Conservation (phyloP, 305 asterid genomes). For the Caryopteris hybrid region DNA sequence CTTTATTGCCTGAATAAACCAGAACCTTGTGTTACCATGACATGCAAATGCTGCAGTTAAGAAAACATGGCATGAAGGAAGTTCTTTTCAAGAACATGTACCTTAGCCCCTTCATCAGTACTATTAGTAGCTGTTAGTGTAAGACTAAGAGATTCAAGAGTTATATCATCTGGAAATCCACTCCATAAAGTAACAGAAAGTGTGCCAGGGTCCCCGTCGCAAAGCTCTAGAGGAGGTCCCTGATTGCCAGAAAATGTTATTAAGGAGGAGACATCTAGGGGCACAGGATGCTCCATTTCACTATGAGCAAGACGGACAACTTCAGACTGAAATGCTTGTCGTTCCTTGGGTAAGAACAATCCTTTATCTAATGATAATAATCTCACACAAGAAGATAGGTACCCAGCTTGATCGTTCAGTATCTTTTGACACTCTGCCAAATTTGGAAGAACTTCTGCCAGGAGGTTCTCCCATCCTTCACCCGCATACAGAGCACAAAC, state of each 20-base stretch:
- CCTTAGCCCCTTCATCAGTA: slow-evolving; percentile 98
- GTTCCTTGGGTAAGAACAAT: slow-evolving; percentile 78
- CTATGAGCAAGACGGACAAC: slow-evolving; percentile 93
- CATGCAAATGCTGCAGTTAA: slow-evolving; percentile 19
- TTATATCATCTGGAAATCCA: slow-evolving; percentile 96
- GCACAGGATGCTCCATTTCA: slow-evolving; percentile 97
- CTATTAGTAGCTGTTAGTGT: slow-evolving; percentile 78
- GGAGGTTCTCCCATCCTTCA: slow-evolving; percentile 97
- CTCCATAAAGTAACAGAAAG: slow-evolving; percentile 89
- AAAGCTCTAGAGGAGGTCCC: slow-evolving; percentile 86
- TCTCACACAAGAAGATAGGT: slow-evolving; percentile 94
- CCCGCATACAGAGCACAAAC: slow-evolving; percentile 99
- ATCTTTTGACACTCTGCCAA: slow-evolving; percentile 95
- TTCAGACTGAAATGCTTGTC: slow-evolving; percentile 95
- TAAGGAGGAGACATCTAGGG: slow-evolving; percentile 90
- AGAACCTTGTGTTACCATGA: slow-evolving; percentile 18
- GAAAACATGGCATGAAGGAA: slow-evolving; percentile 23
- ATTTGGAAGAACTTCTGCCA: slow-evolving; percentile 95
- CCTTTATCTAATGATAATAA: slow-evolving; percentile 86
- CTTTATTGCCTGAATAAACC: slow-evolving; percentile 64
- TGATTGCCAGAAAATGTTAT: slow-evolving; percentile 91
- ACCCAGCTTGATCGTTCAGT: slow-evolving; percentile 95
- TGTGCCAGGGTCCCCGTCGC: slow-evolving; percentile 97
- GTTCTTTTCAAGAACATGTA: slow-evolving; percentile 32
- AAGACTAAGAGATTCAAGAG: slow-evolving; percentile 92